phyloP scores from a whole-genome alignment of 805 yeast species.

The Myxozyma mucilagina region DNA sequence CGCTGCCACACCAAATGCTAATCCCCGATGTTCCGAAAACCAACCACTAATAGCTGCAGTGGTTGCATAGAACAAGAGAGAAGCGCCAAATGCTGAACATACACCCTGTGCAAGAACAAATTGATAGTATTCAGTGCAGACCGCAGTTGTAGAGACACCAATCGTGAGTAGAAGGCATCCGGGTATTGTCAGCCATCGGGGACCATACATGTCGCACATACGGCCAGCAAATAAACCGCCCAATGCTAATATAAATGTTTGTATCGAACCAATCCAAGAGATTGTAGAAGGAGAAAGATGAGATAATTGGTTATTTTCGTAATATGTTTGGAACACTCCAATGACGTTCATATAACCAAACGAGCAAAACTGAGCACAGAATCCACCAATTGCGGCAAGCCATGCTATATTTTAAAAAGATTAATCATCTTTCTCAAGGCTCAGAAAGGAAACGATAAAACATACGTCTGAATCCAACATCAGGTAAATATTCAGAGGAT shows the following conservation, averaged over 20 bases:
- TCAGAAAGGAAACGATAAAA: not conserved
- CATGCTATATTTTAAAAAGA: conserved; percentile 44
- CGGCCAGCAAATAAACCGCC: conserved; percentile 39
- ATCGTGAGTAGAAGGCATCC: conserved; percentile 35
- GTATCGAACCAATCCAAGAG: conserved; percentile 42
- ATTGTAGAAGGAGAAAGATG: conserved; percentile 37
- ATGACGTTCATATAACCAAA: conserved; percentile 52
- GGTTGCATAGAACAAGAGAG: conserved; percentile 48
- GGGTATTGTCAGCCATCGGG: conserved; percentile 33
- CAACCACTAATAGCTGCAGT: conserved; percentile 51
- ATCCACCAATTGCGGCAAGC: conserved; percentile 55
- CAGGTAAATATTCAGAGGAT: conserved; percentile 16
- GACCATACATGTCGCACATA: conserved; percentile 37
- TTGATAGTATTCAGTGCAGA: conserved; percentile 50
- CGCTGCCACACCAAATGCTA: conserved; percentile 51
- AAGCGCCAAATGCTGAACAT: conserved; percentile 50
- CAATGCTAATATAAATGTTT: conserved; percentile 37
- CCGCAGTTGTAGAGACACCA: conserved; percentile 41
- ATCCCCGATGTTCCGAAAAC: conserved; percentile 48
- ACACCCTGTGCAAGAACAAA: conserved; percentile 57
- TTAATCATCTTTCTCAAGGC: not conserved
- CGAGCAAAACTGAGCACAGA: conserved; percentile 56
- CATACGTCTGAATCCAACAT: conserved; percentile 24
- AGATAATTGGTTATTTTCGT: conserved; percentile 34
- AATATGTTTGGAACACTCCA: conserved; percentile 40